Base-by-base conservation (phyloP, 2,329 filamentous ascomycete species). In the Fonsecaea nubica region DNA sequence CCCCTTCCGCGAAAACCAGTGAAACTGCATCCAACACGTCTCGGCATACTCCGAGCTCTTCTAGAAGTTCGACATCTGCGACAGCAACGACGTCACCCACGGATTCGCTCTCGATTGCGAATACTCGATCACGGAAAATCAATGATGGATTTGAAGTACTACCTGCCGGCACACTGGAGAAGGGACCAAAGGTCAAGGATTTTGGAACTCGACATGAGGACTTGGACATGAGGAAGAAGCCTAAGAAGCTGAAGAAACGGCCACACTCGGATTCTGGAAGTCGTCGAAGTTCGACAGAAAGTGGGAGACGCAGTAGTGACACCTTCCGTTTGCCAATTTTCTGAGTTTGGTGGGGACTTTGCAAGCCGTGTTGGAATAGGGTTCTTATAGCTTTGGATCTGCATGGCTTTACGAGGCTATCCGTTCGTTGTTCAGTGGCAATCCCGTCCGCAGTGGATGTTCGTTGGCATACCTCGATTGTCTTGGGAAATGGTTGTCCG, bases 111-210 rank as follows among this genome's bases (percentile, higher is more conserved):
- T 70, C 71, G 9, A 69, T 71, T 55, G 45, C 57, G 12, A 71
- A 67, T 53, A 72, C 61, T 48, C 66, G 65, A 36, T 55, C 66
- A 38, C 58, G 67, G 15, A 69, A 67, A 52, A 52, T 72, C 50
- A 72, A 72, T 33, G 56, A 63, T 13, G 70, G 70, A 13, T 72
- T 72, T 38, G 72, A 73, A 59, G 33, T 73, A 2, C 59, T 72
- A 18, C 72, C 70, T 13, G 69, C 67, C 5, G 72, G 70, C 15
- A 68, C 69, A 30, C 52, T 73, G 40, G 54, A 68, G 7, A 68
- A 69, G 33, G 57, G 52, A 53, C 40, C 62, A 7, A 58, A 48
- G 36, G 58, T 69, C 38, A 71, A 69, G 54, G 67, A 68, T 21
- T 69, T 71, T 58, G 69, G 67, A 5, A 42, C 62, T 21, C 60